phyloP scores from a whole-genome alignment of 1,139 yeast genomes.

The Kluyveromyces sp. region DNA sequence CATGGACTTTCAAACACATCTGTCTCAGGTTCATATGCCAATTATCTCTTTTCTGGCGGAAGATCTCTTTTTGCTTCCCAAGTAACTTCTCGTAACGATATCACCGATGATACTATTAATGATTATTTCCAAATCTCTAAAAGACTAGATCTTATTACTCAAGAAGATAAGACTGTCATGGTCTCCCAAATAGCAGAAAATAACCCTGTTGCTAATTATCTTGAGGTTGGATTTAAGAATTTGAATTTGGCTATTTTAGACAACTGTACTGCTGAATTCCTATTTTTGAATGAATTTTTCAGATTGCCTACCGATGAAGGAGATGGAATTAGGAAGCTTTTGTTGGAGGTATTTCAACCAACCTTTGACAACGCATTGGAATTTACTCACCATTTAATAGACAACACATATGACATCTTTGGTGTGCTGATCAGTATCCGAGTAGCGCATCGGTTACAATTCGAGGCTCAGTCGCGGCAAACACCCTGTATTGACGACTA shows the following conservation, averaged over 20 bases:
- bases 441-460: slow-evolving; percentile 55
- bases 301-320: slow-evolving; percentile 26
- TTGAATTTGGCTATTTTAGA: slow-evolving; percentile 69
- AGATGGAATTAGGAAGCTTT: slow-evolving; percentile 37
- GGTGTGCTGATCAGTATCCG: slow-evolving; percentile 77
- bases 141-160: slow-evolving; percentile 45
- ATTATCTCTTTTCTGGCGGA: slow-evolving; percentile 18
- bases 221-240: slow-evolving; percentile 68
- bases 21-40: slow-evolving; percentile 14
- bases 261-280: slow-evolving; percentile 70
- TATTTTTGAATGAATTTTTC: slow-evolving; percentile 68
- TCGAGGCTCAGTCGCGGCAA: slow-evolving; percentile 52
- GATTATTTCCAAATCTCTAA: slow-evolving; percentile 54
- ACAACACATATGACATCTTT: slow-evolving; percentile 59
- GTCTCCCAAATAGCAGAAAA: slow-evolving; percentile 83
- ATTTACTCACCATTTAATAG: slow-evolving; percentile 43
- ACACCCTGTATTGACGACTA: slow-evolving; percentile 73
- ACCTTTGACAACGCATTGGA: slow-evolving; percentile 47
- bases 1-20: slow-evolving; percentile 22
- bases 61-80: slow-evolving; percentile 10
- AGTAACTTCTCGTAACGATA: slow-evolving; percentile 8
- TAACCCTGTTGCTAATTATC: slow-evolving; percentile 55
- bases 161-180: slow-evolving; percentile 57
- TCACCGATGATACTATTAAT: slow-evolving; percentile 21
- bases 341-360: slow-evolving; percentile 42